A percentile compares a stretch with the other conserved stretches of the same genome.
These are phyloP conservation scores for Phaffia rhodozyma DNA, from an alignment of 1,284 basidiomycete species.

Conservation along the genomic window DNA sequence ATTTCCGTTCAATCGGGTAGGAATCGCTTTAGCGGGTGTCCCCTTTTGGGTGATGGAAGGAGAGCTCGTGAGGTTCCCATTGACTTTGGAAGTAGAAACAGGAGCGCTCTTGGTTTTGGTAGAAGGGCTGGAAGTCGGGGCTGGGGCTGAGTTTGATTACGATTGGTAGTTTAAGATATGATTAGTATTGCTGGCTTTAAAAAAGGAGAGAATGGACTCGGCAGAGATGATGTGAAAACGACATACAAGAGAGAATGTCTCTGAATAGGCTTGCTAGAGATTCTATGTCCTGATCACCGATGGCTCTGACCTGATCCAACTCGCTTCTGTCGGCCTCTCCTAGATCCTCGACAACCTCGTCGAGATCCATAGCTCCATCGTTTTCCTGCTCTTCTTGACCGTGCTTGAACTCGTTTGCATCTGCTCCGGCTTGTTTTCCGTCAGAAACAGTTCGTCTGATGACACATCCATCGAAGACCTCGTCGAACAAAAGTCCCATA, in stretches of 20 bases:
- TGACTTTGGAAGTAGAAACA: neutral
- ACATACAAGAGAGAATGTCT: slow-evolving; percentile 8
- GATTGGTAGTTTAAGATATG: neutral
- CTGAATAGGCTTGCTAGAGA: slow-evolving; percentile 3
- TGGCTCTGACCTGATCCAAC: neutral
- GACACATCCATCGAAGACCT: slow-evolving; percentile 57
- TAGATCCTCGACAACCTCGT: neutral
- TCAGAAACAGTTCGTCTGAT: neutral
- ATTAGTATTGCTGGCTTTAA: no score
- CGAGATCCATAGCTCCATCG: neutral
- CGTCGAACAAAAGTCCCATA: slow-evolving; percentile 58
- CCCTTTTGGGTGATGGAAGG: no score
- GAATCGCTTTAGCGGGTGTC: no score
- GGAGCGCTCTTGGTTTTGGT: no score
- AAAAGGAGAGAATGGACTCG: neutral
- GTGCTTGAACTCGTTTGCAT: neutral
- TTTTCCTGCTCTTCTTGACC: neutral
- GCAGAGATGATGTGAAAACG: neutral
- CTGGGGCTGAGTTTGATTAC: neutral
- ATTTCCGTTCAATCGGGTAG: no score
- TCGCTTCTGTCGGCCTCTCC: neutral
- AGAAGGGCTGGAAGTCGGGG: neutral
- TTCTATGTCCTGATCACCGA: slow-evolving; percentile 1
- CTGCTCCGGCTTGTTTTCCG: neutral
- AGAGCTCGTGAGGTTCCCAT: slow-evolving; percentile 11